Conservation (phyloP, 2,329 filamentous ascomycete species). For the Ascosphaera acerosa region DNA sequence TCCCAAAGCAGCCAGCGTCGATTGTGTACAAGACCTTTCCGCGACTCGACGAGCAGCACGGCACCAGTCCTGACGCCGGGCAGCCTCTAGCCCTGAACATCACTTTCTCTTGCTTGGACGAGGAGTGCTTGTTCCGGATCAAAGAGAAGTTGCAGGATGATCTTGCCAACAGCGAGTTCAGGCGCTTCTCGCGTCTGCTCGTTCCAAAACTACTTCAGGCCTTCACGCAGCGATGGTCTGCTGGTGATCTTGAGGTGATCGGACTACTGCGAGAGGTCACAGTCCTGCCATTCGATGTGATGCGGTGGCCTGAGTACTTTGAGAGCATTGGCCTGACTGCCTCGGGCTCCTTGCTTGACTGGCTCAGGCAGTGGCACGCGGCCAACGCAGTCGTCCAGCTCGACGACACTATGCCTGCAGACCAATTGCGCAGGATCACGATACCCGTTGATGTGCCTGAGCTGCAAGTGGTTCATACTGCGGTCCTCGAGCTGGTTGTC, state of each 20-base stretch:
- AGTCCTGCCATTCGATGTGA: constrained; percentile 24
- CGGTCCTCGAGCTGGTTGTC: constrained; percentile 18
- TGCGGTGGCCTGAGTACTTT: constrained; percentile 29
- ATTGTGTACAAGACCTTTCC: constrained; percentile 49
- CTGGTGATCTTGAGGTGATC: constrained; percentile 27
- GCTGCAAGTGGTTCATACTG: constrained; percentile 59
- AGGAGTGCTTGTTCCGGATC: constrained; percentile 35
- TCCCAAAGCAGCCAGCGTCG: constrained; percentile 56
- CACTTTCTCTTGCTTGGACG: constrained; percentile 49
- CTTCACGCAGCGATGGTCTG: constrained; percentile 21
- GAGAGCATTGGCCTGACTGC: constrained; percentile 23
- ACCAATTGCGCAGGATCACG: constrained; percentile 28
- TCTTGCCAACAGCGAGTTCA: constrained; percentile 23
- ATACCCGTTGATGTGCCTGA: constrained; percentile 81
- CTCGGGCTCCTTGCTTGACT: constrained; percentile 16
- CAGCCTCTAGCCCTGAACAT: constrained; percentile 37
- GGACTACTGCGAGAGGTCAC: constrained; percentile 28
- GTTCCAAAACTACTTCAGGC: constrained; percentile 24
- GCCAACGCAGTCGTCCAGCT: background rate
- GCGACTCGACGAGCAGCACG: constrained; percentile 5
- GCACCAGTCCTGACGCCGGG: constrained; percentile 13
- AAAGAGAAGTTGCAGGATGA: constrained; percentile 21
- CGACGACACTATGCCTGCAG: constrained; percentile 6
- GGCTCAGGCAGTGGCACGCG: constrained; percentile 26
- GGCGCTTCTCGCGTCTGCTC: constrained; percentile 25